A percentile compares a stretch with the other conserved stretches of the same genome.
Evolutionary conservation across 176 grass and related monocot genomes (phyloP).

Genomic region (Lolium perenne): DNA sequence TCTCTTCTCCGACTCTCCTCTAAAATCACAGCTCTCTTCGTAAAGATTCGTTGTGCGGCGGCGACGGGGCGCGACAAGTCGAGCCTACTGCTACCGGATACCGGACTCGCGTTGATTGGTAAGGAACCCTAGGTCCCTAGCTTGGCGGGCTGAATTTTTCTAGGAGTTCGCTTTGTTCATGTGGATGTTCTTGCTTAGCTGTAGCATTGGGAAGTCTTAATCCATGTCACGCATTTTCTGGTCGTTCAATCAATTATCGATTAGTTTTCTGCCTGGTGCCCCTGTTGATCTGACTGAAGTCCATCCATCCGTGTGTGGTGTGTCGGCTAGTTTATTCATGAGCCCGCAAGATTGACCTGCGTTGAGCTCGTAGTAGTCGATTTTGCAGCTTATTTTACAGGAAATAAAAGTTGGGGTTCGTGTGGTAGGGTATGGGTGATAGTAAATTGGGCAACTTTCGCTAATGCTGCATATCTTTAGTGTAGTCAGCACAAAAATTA

Average conservation of each 20-base stretch:
- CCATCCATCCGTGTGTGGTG: neutral
- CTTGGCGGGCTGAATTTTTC: neutral
- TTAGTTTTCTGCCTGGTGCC: neutral
- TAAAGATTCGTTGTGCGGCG: neutral
- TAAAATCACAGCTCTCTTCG: neutral
- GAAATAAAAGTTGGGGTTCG: neutral
- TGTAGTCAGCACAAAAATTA: neutral
- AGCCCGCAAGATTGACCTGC: neutral
- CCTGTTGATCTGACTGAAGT: neutral
- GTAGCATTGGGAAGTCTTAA: neutral
- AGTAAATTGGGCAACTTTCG: neutral
- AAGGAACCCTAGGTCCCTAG: slow-evolving; percentile 9
- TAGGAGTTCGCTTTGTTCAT: neutral
- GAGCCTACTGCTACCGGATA: neutral
- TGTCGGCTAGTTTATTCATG: neutral
- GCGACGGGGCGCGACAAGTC: neutral
- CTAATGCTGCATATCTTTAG: neutral
- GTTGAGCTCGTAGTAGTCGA: neutral
- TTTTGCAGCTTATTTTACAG: neutral
- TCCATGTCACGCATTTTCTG: neutral
- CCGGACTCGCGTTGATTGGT: neutral
- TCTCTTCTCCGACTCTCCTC: neutral
- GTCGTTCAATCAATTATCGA: neutral
- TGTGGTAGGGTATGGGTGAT: neutral
- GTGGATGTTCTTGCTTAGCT: neutral